These are phyloP conservation scores for Vitis rupestris DNA, from an alignment of 164 flowering plant species.

Conservation along the genomic window DNA sequence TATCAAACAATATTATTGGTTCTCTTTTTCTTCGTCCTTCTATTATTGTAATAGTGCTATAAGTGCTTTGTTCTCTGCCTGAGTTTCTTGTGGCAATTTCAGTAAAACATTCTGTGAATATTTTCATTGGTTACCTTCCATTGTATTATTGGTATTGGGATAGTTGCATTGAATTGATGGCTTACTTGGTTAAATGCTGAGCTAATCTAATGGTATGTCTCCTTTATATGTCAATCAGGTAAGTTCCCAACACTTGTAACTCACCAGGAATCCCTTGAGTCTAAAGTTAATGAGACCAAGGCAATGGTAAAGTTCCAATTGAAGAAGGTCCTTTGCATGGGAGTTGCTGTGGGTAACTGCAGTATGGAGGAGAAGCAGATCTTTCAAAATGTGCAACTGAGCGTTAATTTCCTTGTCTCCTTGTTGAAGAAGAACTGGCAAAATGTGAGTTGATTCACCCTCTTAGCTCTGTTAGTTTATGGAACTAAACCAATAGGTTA, in stretches of 20 bases:
- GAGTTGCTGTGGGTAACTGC: constrained; percentile 75
- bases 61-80: no score
- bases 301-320: constrained; percentile 77
- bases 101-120: no score
- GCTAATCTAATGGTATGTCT: no score
- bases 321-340: constrained; percentile 85
- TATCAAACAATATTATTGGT: no score
- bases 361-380: constrained; percentile 81
- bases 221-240: constrained; percentile 33
- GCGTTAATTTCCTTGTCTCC: constrained; percentile 72
- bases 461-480: neutral
- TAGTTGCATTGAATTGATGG: no score
- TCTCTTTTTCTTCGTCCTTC: no score
- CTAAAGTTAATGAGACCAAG: constrained; percentile 70
- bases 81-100: no score
- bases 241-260: constrained; percentile 75
- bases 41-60: no score
- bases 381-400: constrained; percentile 73
- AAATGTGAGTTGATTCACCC: constrained; percentile 48
- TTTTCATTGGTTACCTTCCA: no score
- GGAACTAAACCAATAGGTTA: neutral
- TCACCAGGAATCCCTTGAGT: constrained; percentile 72
- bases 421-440: constrained; percentile 82
- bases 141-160: no score
- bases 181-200: no score